Evolutionary conservation across 306 rosid species (phyloP), one percentile per base, ranked within the genome.

Genomic region (Rosa multiflora): DNA sequence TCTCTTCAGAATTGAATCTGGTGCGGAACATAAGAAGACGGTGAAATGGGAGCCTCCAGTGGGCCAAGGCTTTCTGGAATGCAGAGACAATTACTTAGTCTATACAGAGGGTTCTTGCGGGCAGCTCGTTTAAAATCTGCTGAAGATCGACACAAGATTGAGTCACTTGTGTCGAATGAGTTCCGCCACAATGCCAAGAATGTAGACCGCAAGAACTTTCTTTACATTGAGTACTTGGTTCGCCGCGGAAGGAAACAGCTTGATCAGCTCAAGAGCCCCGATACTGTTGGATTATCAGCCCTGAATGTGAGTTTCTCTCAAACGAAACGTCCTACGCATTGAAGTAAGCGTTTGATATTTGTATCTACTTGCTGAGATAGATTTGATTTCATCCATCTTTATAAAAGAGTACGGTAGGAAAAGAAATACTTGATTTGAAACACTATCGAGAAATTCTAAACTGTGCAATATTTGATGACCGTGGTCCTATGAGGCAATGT

Each of bases 51-150:
- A 58, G 80, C 72, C 73, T 77, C 85, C 2, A 29, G 74, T 29
- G 89, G 81, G 21, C 85, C 82, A 42, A 92, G 85, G 82, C 93
- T 94, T 48, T 94, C 97, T 9, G 97, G 97, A 47, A 82, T 94
- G 94, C 99, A 94, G 77, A 94, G 82, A 63, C 97, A 94, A 87
- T 97, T 94, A 4, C 95, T 94, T 20, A 75, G 92, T 52, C 76
- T 92, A 40, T 92, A 91, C 87, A 86, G 97, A 85, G 90, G 88
- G 18, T 94, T 94, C 88, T 81, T 94, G 17, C 89, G 95, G 55
- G 88, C 89, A 4, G 91, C 99, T 1, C 97, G 97, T 6, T 81
- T 87, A 29, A 94, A 92, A 81, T 83, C 91, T 0, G 47, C 69
- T 4, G 89, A 85, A 70, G 97, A 94, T 74, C 79, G 95, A 1